These are phyloP conservation scores for Isabelozyma heimii DNA, from an alignment of 805 yeast genomes.

Conservation along the genomic window DNA sequence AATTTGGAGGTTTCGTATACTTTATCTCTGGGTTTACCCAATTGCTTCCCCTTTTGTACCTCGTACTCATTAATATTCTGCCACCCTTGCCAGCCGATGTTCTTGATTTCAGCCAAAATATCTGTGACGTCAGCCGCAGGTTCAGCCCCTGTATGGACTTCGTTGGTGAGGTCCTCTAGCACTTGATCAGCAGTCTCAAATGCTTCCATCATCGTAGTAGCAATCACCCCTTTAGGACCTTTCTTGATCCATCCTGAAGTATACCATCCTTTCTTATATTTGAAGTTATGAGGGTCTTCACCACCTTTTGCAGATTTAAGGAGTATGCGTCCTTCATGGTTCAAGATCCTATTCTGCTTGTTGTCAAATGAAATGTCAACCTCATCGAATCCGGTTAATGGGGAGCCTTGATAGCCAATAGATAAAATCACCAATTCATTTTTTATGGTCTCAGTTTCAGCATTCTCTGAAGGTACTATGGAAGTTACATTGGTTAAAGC, in stretches of 20 bases:
- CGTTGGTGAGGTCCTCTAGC: conserved; percentile 49
- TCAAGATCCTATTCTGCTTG: conserved; percentile 22
- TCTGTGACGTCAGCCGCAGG: conserved; percentile 8
- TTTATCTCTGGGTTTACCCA: conserved; percentile 60
- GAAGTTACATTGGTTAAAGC: conserved; percentile 27
- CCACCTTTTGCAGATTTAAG: conserved; percentile 10
- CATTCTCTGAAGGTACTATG: conserved; percentile 33
- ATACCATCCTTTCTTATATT: conserved; percentile 53
- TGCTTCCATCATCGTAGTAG: conserved; percentile 84
- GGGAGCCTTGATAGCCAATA: conserved; percentile 76
- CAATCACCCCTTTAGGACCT: conserved; percentile 88
- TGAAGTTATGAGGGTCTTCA: conserved; percentile 13
- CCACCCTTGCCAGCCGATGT: conserved; percentile 71
- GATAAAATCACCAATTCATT: conserved; percentile 74
- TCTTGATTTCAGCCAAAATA: conserved; percentile 11
- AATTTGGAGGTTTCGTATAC: conserved; percentile 47
- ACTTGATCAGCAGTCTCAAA: conserved; percentile 70
- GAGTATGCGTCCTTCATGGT: conserved; percentile 34
- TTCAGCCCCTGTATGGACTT: conserved; percentile 19
- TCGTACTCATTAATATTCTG: conserved; percentile 53
- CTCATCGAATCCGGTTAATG: conserved; percentile 57
- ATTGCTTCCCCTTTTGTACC: conserved; percentile 40
- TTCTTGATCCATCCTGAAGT: conserved; percentile 89
- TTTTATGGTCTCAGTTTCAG: conserved; percentile 23
- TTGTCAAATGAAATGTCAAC: conserved; percentile 24